A percentile compares a stretch with the other conserved stretches of the same genome.
Evolutionary conservation across 306 rosid genomes (phyloP).

Genomic region (Pachyrhizus erosus): DNA sequence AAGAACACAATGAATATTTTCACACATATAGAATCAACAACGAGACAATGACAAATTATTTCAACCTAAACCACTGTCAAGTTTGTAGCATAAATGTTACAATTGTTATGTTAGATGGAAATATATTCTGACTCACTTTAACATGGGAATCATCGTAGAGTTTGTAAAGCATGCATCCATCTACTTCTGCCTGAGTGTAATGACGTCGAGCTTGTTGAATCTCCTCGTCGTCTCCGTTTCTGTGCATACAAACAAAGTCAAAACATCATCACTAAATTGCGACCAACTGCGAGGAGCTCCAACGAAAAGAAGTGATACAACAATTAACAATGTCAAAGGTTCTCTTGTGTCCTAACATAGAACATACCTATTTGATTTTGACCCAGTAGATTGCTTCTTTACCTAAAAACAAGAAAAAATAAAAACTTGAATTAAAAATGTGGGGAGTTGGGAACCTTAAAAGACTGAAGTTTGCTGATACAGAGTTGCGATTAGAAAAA

Average conservation of each 20-base stretch:
- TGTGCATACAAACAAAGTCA: not conserved
- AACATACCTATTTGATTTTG: slow-evolving; percentile 34
- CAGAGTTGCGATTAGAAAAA: too few species aligned
- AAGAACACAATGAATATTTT: not conserved
- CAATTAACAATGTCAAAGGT: not conserved
- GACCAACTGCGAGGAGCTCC: not conserved
- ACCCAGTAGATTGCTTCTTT: not conserved
- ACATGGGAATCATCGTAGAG: slow-evolving; percentile 80
- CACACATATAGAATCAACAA: not conserved
- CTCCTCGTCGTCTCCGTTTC: slow-evolving; percentile 47
- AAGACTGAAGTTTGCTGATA: too few species aligned
- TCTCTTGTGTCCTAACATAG: not conserved
- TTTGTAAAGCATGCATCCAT: slow-evolving; percentile 47
- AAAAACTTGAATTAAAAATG: not conserved
- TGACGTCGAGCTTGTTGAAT: slow-evolving; percentile 54
- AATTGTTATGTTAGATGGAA: not conserved
- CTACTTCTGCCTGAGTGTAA: slow-evolving; percentile 61
- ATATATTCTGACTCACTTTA: slow-evolving; percentile 50
- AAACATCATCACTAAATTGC: not conserved
- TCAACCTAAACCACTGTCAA: not conserved
- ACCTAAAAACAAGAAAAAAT: not conserved
- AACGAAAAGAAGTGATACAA: not conserved
- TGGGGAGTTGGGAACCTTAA: not conserved
- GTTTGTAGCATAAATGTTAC: not conserved
- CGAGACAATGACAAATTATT: not conserved